Percentiles rank a stretch among this genome's conserved stretches.
phyloP scores from a whole-genome alignment of 352 stramenopile species.

The Globisporangium canariense region DNA sequence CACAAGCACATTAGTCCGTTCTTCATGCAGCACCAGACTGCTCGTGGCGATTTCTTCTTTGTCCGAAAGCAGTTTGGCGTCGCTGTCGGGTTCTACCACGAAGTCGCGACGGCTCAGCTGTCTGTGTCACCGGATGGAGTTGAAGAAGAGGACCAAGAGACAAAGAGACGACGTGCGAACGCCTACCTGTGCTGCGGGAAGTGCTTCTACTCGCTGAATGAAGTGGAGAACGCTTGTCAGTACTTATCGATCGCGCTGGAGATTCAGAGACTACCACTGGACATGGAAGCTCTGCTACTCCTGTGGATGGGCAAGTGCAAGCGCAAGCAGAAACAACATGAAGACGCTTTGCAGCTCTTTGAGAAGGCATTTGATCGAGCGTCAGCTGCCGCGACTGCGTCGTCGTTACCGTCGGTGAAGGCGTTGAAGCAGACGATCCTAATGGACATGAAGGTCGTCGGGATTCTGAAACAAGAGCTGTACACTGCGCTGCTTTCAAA shows the following conservation, averaged over 20 bases:
- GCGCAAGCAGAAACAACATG: conserved; percentile 48
- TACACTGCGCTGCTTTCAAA: conserved; percentile 36
- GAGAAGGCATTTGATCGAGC: conserved; percentile 56
- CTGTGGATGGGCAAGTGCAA: conserved; percentile 65
- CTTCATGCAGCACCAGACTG: conserved; percentile 53
- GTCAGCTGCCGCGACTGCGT: conserved; percentile 29
- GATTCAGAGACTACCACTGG: conserved; percentile 28
- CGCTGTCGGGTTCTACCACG: conserved; percentile 50
- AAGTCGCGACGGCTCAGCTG: conserved; percentile 27
- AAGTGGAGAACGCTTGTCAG: conserved; percentile 40
- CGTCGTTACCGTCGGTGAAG: conserved; percentile 31
- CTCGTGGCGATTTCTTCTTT: conserved; percentile 57
- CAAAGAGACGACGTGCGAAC: conserved; percentile 33
- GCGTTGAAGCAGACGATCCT: conserved; percentile 47
- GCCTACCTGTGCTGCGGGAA: conserved; percentile 56
- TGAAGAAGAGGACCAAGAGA: conserved; percentile 33
- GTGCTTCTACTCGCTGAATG: conserved; percentile 56
- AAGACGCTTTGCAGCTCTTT: conserved; percentile 39
- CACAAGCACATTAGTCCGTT: conserved; percentile 40
- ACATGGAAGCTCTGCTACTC: conserved; percentile 45
- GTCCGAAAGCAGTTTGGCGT: conserved; percentile 53
- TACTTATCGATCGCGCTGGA: conserved; percentile 40
- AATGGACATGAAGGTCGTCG: conserved; percentile 64
- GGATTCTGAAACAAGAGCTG: conserved; percentile 41
- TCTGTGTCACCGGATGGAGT: neutral